phyloP scores from a whole-genome alignment of 2,329 filamentous ascomycete species.

The Penicillium sp. region DNA sequence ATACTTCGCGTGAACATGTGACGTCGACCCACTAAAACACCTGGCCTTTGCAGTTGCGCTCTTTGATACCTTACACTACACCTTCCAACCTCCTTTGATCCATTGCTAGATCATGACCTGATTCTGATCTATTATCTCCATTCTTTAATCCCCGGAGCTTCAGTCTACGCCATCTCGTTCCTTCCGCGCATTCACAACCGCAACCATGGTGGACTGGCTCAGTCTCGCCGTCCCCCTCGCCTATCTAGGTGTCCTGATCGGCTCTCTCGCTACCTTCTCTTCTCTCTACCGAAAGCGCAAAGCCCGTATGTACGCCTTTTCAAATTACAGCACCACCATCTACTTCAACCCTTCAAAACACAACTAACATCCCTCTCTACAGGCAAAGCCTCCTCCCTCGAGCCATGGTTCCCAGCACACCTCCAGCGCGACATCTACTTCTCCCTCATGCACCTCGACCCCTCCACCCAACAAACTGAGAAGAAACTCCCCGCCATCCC shows the following conservation, averaged over 20 bases:
- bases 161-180: neutral
- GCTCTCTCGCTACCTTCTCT: constrained; percentile 87
- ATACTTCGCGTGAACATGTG: constrained; percentile 21
- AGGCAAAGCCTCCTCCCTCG: constrained; percentile 78
- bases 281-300: constrained; percentile 90
- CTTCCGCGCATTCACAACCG: constrained; percentile 21
- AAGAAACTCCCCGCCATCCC: constrained; percentile 69
- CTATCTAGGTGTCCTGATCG: constrained; percentile 82
- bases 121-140: constrained; percentile 1
- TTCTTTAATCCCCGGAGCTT: neutral
- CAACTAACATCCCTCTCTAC: constrained; percentile 16
- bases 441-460: constrained; percentile 76
- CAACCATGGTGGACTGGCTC: constrained; percentile 63
- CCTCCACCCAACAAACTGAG: constrained; percentile 47
- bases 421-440: constrained; percentile 92
- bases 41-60: constrained; percentile 21
- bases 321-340: neutral
- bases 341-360: neutral
- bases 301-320: constrained; percentile 55
- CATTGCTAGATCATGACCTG: constrained; percentile 9
- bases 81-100: neutral
- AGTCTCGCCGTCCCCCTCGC: constrained; percentile 80
- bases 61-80: constrained; percentile 3
- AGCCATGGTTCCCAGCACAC: constrained; percentile 90
- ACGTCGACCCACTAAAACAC: constrained; percentile 27